Evolutionary conservation across 2,329 filamentous ascomycete genomes (phyloP), one percentile per base, ranked within the genome.

Genomic region (Phaeosphaeriaceae sp.): DNA sequence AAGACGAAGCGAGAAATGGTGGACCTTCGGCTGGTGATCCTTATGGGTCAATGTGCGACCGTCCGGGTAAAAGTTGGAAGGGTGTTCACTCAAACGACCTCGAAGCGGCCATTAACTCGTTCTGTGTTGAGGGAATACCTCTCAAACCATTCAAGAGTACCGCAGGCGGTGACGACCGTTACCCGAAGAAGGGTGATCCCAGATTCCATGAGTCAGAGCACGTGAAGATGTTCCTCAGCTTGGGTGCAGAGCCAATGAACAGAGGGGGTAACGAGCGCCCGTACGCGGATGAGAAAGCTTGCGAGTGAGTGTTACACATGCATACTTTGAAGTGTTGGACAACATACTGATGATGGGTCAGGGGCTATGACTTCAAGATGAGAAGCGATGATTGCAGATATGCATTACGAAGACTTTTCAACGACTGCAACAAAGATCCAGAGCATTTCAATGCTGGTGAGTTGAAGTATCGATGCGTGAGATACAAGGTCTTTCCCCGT

Each of bases 401-500:
- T 49, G 57, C 53, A 0, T 48, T 60, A 6, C 49, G 49, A 10
- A 60, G 26, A 21, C 10, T 60, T 13, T 43, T 55, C 30, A 13
- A 44, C 9, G 22, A 26, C 10, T 55, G 57, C 22, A 54, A 53
- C n/a, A 54, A 23, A n/a, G 15, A 30, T 8, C 30, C 32, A 8
- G 49, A 50, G 21, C 48, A 56, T 8, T 56, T 60, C 51, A 26
- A 30, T 19, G 56, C 44, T 24, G 52, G 52, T 21, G 43, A 26
- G 21, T 59, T 52, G 15, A 59, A 30, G 28, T 59, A 59, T 23
- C 42, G 55, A 40, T 55, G 56, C 40, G 56, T 59, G 21, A 44
- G 43, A 21, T 59, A 59, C 17, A 52, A 55, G 30, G 46, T 54
- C 2, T n/a, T 42, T 23, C 13, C 40, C 43, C 6, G 48, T 77